phyloP scores from a whole-genome alignment of 208 protist species.

The Lotmaria passim region DNA sequence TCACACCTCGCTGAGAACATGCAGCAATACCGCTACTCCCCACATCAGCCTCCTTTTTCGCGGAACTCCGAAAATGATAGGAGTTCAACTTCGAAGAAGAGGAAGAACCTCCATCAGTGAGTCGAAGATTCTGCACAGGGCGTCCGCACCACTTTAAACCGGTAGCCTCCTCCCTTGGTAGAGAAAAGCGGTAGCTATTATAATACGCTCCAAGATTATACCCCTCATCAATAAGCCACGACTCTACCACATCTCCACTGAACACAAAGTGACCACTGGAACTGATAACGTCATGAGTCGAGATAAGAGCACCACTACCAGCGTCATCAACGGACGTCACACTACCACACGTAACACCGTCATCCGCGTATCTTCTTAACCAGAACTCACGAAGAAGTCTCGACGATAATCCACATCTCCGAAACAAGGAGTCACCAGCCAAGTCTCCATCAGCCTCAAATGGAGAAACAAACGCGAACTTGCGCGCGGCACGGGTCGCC shows the following conservation, averaged over 20 bases:
- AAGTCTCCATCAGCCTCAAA: too few species aligned
- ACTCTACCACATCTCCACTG: slow-evolving; percentile 30
- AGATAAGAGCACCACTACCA: background rate
- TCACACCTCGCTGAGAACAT: too few species aligned
- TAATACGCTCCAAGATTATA: background rate
- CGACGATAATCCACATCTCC: too few species aligned
- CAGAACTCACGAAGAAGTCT: background rate
- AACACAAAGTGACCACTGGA: background rate
- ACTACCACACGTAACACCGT: too few species aligned
- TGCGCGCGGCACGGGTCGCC: background rate
- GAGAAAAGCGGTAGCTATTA: slow-evolving; percentile 12
- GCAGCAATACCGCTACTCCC: too few species aligned
- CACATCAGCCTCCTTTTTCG: too few species aligned
- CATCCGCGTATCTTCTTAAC: too few species aligned
- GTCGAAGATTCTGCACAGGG: slow-evolving; percentile 1
- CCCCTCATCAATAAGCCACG: slow-evolving; percentile 25
- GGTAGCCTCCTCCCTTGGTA: background rate
- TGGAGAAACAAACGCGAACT: background rate
- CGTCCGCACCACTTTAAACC: slow-evolving; percentile 24
- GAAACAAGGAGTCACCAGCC: too few species aligned
- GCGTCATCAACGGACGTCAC: too few species aligned
- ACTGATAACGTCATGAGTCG: too few species aligned
- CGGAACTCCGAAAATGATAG: too few species aligned
- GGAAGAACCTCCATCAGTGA: background rate
- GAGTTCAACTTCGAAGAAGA: background rate